Percentiles rank a stretch among this genome's conserved stretches.
Conservation (phyloP, 208 protist genomes). For the Leishmania mexicana region DNA sequence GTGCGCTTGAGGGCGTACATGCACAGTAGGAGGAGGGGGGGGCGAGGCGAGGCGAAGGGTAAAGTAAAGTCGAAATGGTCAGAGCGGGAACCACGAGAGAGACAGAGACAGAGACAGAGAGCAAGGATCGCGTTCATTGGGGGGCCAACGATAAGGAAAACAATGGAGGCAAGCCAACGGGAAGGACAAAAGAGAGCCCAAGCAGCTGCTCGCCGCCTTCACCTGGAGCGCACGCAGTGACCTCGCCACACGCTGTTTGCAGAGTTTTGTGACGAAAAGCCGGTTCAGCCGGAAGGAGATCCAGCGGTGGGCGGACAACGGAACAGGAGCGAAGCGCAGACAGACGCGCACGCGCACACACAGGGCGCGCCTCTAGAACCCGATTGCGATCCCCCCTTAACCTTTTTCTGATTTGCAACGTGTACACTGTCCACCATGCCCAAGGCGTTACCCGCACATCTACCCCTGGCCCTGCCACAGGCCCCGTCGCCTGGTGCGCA, state of each 20-base stretch:
- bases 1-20: too few species aligned
- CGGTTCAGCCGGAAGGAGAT: not conserved
- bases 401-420: not conserved
- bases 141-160: not conserved
- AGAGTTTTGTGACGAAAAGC: not conserved
- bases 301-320: not conserved
- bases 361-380: too few species aligned
- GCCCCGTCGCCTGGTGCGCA: too few species aligned
- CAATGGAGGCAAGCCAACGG: not conserved
- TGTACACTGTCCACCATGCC: too few species aligned
- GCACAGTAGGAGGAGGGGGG: not conserved
- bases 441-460: too few species aligned
- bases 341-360: not conserved
- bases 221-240: not conserved
- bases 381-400: too few species aligned
- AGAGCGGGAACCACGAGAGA: not conserved
- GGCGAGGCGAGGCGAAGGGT: not conserved
- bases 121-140: not conserved
- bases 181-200: not conserved
- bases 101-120: not conserved
- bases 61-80: not conserved
- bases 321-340: not conserved
- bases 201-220: not conserved
- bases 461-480: too few species aligned
- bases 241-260: not conserved